These are phyloP conservation scores for Sparassis latifolia DNA, from an alignment of 1,284 basidiomycete genomes.

Conservation along the genomic window DNA sequence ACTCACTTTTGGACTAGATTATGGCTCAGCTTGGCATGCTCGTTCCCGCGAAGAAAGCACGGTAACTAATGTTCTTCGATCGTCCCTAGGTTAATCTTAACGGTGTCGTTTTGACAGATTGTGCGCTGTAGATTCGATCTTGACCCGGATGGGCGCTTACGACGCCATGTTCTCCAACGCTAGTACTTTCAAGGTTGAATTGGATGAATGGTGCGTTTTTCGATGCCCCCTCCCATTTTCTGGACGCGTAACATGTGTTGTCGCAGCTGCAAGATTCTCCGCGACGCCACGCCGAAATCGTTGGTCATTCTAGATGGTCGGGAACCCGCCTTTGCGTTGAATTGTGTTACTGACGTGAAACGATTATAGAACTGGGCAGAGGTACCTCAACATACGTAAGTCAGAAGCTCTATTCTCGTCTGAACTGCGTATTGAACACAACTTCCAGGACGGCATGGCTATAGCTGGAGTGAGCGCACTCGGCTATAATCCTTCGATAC, in stretches of 20 bases:
- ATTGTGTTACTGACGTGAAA: constrained; percentile 2
- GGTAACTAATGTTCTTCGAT: constrained; percentile 31
- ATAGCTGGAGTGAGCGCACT: constrained; percentile 69
- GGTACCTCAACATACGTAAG: constrained; percentile 81
- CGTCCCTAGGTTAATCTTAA: background rate
- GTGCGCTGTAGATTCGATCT: constrained; percentile 88
- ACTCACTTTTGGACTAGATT: constrained; percentile 44
- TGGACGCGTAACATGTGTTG: background rate
- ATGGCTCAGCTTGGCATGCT: constrained; percentile 98
- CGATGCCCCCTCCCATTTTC: background rate
- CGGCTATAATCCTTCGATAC: constrained; percentile 1
- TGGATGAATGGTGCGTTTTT: constrained; percentile 79
- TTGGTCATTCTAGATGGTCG: constrained; percentile 91
- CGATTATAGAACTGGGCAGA: constrained; percentile 73
- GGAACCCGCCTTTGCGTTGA: constrained; percentile 16
- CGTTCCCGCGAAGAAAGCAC: constrained; percentile 82
- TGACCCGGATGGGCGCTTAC: constrained; percentile 98
- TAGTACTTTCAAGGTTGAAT: constrained; percentile 94
- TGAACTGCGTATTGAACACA: constrained; percentile 14
- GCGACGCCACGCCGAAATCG: constrained; percentile 87
- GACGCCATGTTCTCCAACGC: constrained; percentile 96
- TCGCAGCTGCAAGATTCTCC: constrained; percentile 79
- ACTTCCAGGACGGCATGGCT: constrained; percentile 83
- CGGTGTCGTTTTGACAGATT: constrained; percentile 39
- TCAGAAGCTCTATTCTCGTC: constrained; percentile 13